phyloP scores from a whole-genome alignment of 345 rosid species.

The Lepidium didymum region DNA sequence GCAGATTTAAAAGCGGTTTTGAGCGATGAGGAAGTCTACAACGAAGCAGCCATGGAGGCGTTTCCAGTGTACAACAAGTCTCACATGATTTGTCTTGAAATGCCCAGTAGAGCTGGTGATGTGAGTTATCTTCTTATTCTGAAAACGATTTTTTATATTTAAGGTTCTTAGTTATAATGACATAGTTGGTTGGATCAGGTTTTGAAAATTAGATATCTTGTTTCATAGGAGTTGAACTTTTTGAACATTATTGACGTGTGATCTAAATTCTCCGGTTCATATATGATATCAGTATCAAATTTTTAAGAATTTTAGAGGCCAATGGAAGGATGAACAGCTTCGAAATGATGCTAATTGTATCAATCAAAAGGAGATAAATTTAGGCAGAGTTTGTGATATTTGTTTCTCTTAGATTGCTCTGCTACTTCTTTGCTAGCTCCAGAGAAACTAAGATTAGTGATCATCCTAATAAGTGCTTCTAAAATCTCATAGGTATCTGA shows the following conservation, averaged over 20 bases:
- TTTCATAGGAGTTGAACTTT: neutral
- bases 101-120: conserved; percentile 62
- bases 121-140: conserved; percentile 35
- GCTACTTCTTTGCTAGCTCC: neutral
- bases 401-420: neutral
- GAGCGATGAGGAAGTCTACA: conserved; percentile 54
- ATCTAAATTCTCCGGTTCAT: neutral
- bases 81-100: conserved; percentile 83
- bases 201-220: neutral
- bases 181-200: neutral
- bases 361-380: neutral
- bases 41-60: conserved; percentile 76
- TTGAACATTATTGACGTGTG: neutral
- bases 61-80: conserved; percentile 81
- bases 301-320: neutral
- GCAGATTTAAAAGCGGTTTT: conserved; percentile 76
- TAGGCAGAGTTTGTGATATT: neutral
- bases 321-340: neutral
- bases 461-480: neutral
- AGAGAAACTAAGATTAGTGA: neutral
- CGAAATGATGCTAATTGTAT: neutral
- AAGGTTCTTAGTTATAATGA: neutral
- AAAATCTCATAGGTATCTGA: neutral
- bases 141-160: no score
- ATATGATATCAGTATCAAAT: neutral